Percentiles rank a stretch among this genome's conserved stretches.
Conservation (phyloP, 2,329 filamentous ascomycete species). For the Aspergillus sp. region DNA sequence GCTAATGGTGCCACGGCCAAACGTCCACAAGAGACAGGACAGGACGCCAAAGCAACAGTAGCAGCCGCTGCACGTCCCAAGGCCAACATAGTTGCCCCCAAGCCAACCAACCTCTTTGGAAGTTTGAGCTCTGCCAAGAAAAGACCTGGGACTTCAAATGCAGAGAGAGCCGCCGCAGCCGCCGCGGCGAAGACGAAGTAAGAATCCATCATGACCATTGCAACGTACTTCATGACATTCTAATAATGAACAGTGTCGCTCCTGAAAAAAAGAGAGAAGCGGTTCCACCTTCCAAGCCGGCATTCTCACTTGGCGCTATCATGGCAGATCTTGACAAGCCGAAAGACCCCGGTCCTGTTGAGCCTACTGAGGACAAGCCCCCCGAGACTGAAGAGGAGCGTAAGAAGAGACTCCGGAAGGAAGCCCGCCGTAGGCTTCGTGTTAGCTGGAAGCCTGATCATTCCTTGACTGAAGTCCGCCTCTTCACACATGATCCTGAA, state of each 20-base stretch:
- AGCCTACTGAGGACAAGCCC: constrained; percentile 46
- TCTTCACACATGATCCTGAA: constrained; percentile 57
- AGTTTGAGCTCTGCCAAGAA: constrained; percentile 44
- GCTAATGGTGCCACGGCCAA: constrained; percentile 21
- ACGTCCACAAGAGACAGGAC: constrained; percentile 15
- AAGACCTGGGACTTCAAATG: constrained; percentile 45
- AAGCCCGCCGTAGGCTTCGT: constrained; percentile 53
- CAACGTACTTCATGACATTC: constrained; percentile 2
- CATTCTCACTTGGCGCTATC: constrained; percentile 44
- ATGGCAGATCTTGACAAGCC: constrained; percentile 50
- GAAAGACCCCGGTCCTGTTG: constrained; percentile 47
- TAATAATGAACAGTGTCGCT: constrained; percentile 21
- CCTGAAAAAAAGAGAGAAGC: constrained; percentile 30
- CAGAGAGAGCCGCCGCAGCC: constrained; percentile 40
- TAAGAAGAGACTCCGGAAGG: constrained; percentile 53
- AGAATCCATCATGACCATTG: constrained; percentile 3
- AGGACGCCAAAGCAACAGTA: constrained; percentile 27
- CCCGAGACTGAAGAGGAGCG: constrained; percentile 56
- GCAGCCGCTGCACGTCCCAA: constrained; percentile 26
- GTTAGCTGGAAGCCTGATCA: constrained; percentile 56
- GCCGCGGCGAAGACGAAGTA: constrained; percentile 33
- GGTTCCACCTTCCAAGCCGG: constrained; percentile 29
- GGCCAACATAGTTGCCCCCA: constrained; percentile 34
- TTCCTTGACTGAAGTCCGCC: constrained; percentile 49
- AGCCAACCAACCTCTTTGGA: constrained; percentile 42